A percentile compares a stretch with the other conserved stretches of the same genome.
These are phyloP conservation scores for Celoporthe dispersa DNA, from an alignment of 2,329 filamentous ascomycete species.

Conservation along the genomic window DNA sequence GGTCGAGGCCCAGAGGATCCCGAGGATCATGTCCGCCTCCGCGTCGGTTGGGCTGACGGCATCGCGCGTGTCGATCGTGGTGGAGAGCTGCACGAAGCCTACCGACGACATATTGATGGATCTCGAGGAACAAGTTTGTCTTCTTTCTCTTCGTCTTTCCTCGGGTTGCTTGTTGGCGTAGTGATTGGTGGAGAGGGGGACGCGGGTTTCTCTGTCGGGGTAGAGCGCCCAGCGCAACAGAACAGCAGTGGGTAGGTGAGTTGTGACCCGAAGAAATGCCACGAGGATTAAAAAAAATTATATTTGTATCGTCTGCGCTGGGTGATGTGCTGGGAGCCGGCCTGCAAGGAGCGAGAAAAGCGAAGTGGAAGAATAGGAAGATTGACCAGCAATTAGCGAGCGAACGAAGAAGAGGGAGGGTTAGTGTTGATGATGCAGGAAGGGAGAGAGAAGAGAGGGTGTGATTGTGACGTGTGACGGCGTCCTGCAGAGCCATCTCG, in stretches of 20 bases:
- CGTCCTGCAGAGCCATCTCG: neutral
- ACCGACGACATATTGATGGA: conserved; percentile 19
- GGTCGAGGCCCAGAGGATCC: conserved; percentile 31
- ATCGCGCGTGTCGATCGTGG: conserved; percentile 2
- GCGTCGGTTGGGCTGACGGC: conserved; percentile 28
- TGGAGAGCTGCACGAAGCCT: conserved; percentile 18
- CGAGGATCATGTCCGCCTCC: conserved; percentile 30
- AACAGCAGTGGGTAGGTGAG: conserved; percentile 1
- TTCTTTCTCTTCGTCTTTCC: neutral
- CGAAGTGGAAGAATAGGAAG: neutral
- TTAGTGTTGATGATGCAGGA: neutral
- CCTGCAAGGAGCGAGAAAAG: conserved; percentile 5
- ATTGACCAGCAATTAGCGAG: conserved; percentile 24
- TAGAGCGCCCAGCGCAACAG: conserved; percentile 19
- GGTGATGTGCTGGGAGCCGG: conserved; percentile 2
- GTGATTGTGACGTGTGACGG: neutral
- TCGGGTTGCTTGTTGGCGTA: neutral
- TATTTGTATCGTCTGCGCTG: neutral
- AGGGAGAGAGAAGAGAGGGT: neutral
- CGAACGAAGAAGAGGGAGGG: neutral
- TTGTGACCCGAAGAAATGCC: neutral
- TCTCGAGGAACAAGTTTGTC: neutral
- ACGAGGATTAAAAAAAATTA: neutral
- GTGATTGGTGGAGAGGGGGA: neutral
- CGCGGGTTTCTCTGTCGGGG: neutral